These are phyloP conservation scores for Onygena corvina DNA, from an alignment of 2,329 filamentous ascomycete genomes.

Conservation along the genomic window DNA sequence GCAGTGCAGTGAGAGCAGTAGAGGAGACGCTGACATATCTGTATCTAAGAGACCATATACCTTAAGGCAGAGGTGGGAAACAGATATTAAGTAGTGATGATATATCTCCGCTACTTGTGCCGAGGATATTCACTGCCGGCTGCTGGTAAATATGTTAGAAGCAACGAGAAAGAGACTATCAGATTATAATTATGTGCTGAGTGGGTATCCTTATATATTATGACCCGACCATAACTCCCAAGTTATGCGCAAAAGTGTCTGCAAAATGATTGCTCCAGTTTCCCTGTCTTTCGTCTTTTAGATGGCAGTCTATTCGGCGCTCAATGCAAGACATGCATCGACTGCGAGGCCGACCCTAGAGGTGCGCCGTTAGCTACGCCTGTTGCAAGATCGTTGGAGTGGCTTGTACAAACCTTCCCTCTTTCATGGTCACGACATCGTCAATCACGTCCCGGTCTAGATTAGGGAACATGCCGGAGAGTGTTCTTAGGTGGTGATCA, in stretches of 20 bases:
- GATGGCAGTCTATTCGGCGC: constrained; percentile 28
- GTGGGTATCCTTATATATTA: constrained; percentile 8
- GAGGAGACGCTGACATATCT: no score
- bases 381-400: no score
- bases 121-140: no score
- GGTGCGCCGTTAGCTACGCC: not conserved
- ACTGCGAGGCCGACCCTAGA: constrained; percentile 69
- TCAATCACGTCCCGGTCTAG: constrained; percentile 89
- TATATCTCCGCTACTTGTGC: no score
- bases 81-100: no score
- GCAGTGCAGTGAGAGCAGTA: no score
- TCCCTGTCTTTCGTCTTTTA: not conserved
- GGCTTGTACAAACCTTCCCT: constrained; percentile 60
- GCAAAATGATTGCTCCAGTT: not conserved
- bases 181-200: constrained; percentile 4
- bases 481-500: constrained; percentile 40
- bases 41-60: no score
- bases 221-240: constrained; percentile 4
- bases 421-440: constrained; percentile 90
- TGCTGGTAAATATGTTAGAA: no score
- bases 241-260: constrained; percentile 1
- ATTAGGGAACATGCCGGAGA: constrained; percentile 93
- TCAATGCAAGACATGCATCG: constrained; percentile 68
- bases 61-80: no score
- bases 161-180: not conserved